Evolutionary conservation across 2,329 filamentous ascomycete species (phyloP), one percentile per base, ranked within the genome.

Genomic region (Aureobasidium namibiae): DNA sequence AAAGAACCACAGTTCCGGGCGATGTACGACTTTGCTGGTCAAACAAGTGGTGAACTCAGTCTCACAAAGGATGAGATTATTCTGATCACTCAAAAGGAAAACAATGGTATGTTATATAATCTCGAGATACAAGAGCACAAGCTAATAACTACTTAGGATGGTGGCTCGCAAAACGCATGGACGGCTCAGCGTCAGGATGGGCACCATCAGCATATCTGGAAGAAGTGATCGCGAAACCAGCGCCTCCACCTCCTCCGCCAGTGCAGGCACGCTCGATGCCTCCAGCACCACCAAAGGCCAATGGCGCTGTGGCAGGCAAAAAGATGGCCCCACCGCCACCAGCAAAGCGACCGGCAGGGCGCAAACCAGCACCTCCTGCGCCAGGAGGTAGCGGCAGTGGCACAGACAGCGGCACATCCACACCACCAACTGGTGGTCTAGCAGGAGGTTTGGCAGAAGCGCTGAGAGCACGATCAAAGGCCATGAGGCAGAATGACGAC

Each of bases 171-270:
- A 92, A 90, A 77, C 89, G 87, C 63, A 75, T 76, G 50, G 76
- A 83, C 67, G 79, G 79, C 48, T 79, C 80, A 65, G 83, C 83
- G n/a, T 90, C 94, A 73, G 94, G 91, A 54, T 99, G 94, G 94
- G 85, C 94, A 3, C 94, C 94, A 0, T 89, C 92, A 21, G 90
- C 92, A 21, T 99, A 99, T 68, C 87, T 99, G 9, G 88, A 97
- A 74, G 92, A 96, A 74, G 82, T 88, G 70, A 81, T 80, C 23
- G 72, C 73, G 24, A 76, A 82, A 13, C 77, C 80, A 8, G 81
- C 85, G 10, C 82, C 84, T 24, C 81, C 85, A 4, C 72, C 74
- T 24, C 70, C 76, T 8, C 78, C 78, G 4, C 73, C 79, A 31
- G 74, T 71, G 8, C 71, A 71, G 31, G 69, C 75, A 23, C 65